Evolutionary conservation across 352 stramenopile genomes (phyloP), one percentile per base, ranked within the genome.

Genomic region (Phytopythium chamaehyphon): DNA sequence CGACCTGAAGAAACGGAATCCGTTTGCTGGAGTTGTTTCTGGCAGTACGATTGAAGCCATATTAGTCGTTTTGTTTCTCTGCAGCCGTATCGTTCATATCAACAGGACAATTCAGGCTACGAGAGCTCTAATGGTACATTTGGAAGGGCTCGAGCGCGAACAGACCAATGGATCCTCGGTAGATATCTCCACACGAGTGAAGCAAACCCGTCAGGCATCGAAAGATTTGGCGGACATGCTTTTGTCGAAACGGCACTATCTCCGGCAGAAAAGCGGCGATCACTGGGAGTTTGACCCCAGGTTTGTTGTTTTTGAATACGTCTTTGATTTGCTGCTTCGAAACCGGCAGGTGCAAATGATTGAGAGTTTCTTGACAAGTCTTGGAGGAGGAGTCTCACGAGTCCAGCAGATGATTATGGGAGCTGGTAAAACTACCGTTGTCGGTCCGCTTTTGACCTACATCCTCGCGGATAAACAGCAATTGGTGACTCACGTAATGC

Each of bases 331-430:
- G 24, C 83, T 99, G 64, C 74, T 99, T 19, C 88, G 98, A 38
- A 90, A 92, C 14, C 96, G 93, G 39, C 98, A 99, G 73, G 96
- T 99, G n/a, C 90, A 98, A 60, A 96, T 99, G 72, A 97, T 99
- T 15, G 90, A 98, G 54, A 98, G 97, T 49, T 99, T 99, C 69
- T 88, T 98, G 57, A 66, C 66, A n/a, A 97, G 85, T 40, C 67
- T 96, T 15, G 55, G 55, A 7, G 68, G 66, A n/a, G 86, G 83
- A 12, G 60, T 88, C 37, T 96, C 87, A 1, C 72, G 82, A 24
- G 86, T 96, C 11, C 82, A 96, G 47, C 89, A 99, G 85, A 99
- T 99, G 98, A 99, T 99, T 72, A 99, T 99, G 98, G 98, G 98
- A 21, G 96, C 96, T 4, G 98, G 98, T 21, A 99, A 99, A 71